Conservation (phyloP, 768 basidiomycete genomes). For the Hericium coralloides region DNA sequence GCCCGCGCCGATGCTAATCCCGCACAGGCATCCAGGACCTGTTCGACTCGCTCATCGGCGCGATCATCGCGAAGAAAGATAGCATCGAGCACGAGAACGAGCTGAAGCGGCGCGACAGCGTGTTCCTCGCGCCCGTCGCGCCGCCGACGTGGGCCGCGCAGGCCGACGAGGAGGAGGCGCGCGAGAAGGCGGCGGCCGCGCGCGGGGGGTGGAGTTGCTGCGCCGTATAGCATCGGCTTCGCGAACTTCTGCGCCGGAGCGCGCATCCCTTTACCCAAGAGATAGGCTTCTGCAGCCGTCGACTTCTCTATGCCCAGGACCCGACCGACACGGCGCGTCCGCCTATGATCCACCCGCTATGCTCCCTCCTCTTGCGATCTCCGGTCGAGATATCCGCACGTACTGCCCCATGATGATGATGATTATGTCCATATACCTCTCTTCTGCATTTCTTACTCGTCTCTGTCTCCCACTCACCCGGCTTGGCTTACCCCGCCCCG, state of each 20-base stretch:
- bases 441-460: slow-evolving; percentile 14
- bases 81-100: slow-evolving; percentile 76
- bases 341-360: neutral
- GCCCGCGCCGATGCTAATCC: neutral
- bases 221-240: slow-evolving; percentile 28
- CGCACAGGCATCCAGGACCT: slow-evolving; percentile 65
- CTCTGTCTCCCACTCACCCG: neutral
- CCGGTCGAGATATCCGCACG: neutral
- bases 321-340: neutral
- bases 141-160: slow-evolving; percentile 73
- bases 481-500: too few species aligned
- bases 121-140: slow-evolving; percentile 55
- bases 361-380: neutral
- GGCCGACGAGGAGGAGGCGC: slow-evolving; percentile 73
- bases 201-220: slow-evolving; percentile 61
- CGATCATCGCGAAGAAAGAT: slow-evolving; percentile 74
- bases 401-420: neutral
- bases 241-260: neutral
- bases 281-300: too few species aligned
- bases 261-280: too few species aligned
- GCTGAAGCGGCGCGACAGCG: slow-evolving; percentile 73
- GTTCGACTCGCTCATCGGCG: slow-evolving; percentile 70
- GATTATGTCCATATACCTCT: neutral
- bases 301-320: too few species aligned
- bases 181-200: slow-evolving; percentile 36